phyloP scores from a whole-genome alignment of 23 red algal genomes.

The Agarophyton chilense region DNA sequence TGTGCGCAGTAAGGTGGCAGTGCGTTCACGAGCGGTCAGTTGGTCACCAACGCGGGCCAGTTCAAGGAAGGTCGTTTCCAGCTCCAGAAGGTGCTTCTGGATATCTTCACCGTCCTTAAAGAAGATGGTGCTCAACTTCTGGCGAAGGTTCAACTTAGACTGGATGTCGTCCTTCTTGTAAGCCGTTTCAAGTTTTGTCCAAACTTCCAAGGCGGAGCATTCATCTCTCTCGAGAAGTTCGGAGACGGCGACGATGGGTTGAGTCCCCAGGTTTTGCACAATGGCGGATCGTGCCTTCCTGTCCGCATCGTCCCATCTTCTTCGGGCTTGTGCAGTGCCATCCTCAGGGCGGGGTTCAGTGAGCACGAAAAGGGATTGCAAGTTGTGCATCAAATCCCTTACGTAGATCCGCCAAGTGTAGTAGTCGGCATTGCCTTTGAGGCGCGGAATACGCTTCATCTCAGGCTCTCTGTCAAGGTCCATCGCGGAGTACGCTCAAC shows the following conservation, averaged over 20 bases:
- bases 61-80: not conserved
- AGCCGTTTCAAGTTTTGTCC: not conserved
- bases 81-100: not conserved
- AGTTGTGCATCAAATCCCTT: not conserved
- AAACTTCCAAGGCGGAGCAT: not conserved
- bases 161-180: constrained; percentile 12
- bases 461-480: not conserved
- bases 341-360: not conserved
- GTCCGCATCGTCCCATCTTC: not conserved
- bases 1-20: not conserved
- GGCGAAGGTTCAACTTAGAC: not conserved
- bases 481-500: constrained; percentile 13
- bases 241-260: not conserved
- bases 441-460: not conserved
- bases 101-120: not conserved
- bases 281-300: constrained; percentile 3
- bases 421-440: constrained; percentile 2
- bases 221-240: not conserved
- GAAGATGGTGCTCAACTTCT: not conserved
- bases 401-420: not conserved
- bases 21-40: not conserved
- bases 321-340: not conserved
- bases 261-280: not conserved
- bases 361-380: not conserved
- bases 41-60: not conserved